Conservation (phyloP, 306 rosid species). For the Inga laurina region DNA sequence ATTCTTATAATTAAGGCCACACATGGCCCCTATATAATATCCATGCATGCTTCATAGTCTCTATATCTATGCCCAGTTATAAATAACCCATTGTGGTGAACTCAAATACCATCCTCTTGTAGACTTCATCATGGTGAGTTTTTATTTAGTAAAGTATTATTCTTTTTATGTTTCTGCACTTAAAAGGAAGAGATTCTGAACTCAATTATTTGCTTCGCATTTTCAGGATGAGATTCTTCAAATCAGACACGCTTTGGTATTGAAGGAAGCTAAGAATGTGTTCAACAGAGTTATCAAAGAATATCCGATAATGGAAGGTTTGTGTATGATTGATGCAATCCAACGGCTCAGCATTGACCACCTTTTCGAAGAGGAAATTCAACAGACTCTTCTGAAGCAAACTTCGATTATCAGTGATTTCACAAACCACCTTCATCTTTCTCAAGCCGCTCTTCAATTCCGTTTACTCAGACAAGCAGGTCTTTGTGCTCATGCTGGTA, state of each 20-base stretch:
- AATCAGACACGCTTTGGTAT: not conserved
- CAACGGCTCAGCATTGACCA: slow-evolving; percentile 48
- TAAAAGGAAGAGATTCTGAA: not conserved
- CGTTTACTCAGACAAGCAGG: slow-evolving; percentile 54
- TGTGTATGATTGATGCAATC: slow-evolving; percentile 41
- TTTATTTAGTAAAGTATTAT: not conserved
- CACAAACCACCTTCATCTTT: slow-evolving; percentile 11
- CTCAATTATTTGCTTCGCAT: too few species aligned
- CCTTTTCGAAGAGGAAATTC: slow-evolving; percentile 30
- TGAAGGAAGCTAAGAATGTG: slow-evolving; percentile 36
- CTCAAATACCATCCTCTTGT: not conserved
- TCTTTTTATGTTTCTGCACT: too few species aligned
- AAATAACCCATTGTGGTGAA: not conserved
- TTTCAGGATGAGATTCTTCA: not conserved
- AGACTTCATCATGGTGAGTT: not conserved
- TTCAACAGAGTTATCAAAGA: not conserved
- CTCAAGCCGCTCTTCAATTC: slow-evolving; percentile 43
- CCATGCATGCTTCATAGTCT: too few species aligned
- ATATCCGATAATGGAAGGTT: not conserved
- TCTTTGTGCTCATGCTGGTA: slow-evolving; percentile 36
- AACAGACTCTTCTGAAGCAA: slow-evolving; percentile 7
- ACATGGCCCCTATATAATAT: too few species aligned
- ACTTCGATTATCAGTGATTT: not conserved
- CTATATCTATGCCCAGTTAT: too few species aligned
- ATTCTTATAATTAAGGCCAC: too few species aligned